Evolutionary conservation across 106 monocot species (phyloP).

Genomic region (Phalaenopsis aphrodite): DNA sequence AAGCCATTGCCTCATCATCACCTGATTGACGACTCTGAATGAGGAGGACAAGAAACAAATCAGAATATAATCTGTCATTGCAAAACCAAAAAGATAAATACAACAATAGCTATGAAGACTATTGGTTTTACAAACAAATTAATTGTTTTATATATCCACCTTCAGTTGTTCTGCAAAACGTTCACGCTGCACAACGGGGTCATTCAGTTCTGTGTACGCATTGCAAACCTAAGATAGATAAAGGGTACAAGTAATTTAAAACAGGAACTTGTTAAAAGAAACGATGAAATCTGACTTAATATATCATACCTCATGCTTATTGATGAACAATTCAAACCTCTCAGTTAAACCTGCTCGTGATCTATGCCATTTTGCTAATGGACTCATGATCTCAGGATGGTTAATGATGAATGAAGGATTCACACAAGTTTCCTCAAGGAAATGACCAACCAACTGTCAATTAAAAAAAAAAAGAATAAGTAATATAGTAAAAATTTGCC

Average conservation of each 20-base stretch:
- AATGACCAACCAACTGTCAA: conserved; percentile 86
- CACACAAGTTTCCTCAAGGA: conserved; percentile 82
- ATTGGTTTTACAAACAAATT: neutral
- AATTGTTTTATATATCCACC: conserved; percentile 29
- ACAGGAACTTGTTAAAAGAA: conserved; percentile 6
- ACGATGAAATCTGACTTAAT: neutral
- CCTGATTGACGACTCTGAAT: conserved; percentile 81
- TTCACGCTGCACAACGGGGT: conserved; percentile 88
- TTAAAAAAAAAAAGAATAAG: conserved; percentile 5
- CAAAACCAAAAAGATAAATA: neutral
- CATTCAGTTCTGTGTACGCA: conserved; percentile 96
- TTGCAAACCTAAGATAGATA: conserved; percentile 63
- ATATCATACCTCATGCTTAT: conserved; percentile 76
- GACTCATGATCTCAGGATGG: conserved; percentile 96
- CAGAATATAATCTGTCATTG: neutral
- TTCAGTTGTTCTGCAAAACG: conserved; percentile 84
- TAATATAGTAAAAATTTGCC: neutral
- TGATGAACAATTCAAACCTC: conserved; percentile 92
- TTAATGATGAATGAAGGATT: conserved; percentile 91
- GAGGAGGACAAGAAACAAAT: neutral
- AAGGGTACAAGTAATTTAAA: neutral
- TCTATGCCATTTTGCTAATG: conserved; percentile 92
- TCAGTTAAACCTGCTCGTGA: conserved; percentile 64
- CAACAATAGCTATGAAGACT: neutral
- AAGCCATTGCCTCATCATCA: conserved; percentile 94